Percentiles rank a stretch among this genome's conserved stretches.
These are phyloP conservation scores for Decorospora gaudefroyi DNA, from an alignment of 2,329 filamentous ascomycete genomes.

Conservation along the genomic window DNA sequence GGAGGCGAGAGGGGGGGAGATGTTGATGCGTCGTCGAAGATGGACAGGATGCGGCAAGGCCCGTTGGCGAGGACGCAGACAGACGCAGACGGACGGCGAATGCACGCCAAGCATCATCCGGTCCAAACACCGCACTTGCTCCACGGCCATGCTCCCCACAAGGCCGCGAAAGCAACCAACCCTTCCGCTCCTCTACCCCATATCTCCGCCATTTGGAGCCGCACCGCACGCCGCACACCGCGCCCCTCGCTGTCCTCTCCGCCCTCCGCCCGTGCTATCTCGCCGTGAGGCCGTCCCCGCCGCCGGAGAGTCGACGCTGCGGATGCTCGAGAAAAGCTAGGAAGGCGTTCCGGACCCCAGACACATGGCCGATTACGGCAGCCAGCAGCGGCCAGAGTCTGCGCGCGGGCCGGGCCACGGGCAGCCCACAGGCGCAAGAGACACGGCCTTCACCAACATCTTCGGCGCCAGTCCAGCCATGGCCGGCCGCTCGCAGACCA, in stretches of 20 bases:
- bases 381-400: slow-evolving; percentile 65
- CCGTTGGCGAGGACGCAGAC: slow-evolving; percentile 11
- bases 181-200: slow-evolving; percentile 10
- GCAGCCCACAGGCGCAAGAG: slow-evolving; percentile 68
- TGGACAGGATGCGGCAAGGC: slow-evolving; percentile 9
- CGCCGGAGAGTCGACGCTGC: slow-evolving; percentile 15
- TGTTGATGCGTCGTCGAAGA: slow-evolving; percentile 14
- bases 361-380: slow-evolving; percentile 66
- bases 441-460: slow-evolving; percentile 95
- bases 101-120: slow-evolving; percentile 16
- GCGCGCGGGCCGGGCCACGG: slow-evolving; percentile 57
- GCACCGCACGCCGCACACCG: slow-evolving; percentile 9
- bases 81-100: too few species aligned
- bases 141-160: slow-evolving; percentile 17
- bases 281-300: slow-evolving; percentile 5
- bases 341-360: slow-evolving; percentile 21
- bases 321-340: slow-evolving; percentile 31
- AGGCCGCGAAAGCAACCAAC: slow-evolving; percentile 17
- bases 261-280: neutral
- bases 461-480: slow-evolving; percentile 80
- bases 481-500: slow-evolving; percentile 87
- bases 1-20: slow-evolving; percentile 5
- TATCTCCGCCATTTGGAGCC: slow-evolving; percentile 14
- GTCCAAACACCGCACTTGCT: slow-evolving; percentile 14
- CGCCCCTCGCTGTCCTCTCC: slow-evolving; percentile 17